phyloP scores from a whole-genome alignment of 257 asterid genomes.

The Catharanthus roseus region DNA sequence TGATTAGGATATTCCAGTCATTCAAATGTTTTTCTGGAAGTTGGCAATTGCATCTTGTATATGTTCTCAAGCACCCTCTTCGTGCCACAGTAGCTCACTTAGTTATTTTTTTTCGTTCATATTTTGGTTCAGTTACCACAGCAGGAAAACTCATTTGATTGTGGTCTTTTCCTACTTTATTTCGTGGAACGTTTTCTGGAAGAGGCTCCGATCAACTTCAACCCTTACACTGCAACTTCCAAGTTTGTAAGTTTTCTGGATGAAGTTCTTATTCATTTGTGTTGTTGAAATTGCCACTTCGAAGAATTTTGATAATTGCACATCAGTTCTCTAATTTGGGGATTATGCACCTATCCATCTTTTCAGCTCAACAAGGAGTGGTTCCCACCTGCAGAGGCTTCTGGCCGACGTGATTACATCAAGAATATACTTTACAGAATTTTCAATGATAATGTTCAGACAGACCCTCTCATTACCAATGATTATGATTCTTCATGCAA shows the following conservation, averaged over 20 bases:
- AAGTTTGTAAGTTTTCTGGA: constrained; percentile 44
- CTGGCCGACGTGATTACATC: constrained; percentile 59
- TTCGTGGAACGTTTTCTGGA: constrained; percentile 73
- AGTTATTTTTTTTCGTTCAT: no score
- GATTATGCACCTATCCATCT: constrained; percentile 3
- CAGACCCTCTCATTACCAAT: constrained; percentile 27
- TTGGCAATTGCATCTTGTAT: not conserved
- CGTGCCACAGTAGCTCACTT: not conserved
- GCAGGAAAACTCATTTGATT: constrained; percentile 79
- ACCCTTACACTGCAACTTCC: constrained; percentile 25
- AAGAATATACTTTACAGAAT: constrained; percentile 47
- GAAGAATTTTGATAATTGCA: not conserved
- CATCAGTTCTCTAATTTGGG: not conserved
- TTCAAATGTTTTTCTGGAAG: not conserved
- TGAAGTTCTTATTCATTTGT: not conserved
- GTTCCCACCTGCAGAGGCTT: constrained; percentile 81
- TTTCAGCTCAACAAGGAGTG: constrained; percentile 69
- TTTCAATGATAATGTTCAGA: constrained; percentile 30
- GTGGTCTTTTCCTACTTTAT: constrained; percentile 93
- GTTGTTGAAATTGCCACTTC: not conserved
- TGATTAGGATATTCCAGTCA: not conserved
- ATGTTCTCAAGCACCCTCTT: not conserved
- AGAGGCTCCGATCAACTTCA: constrained; percentile 40
- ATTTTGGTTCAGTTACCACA: constrained; percentile 75
- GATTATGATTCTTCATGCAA: constrained; percentile 18